A percentile compares a stretch with the other conserved stretches of the same genome.
phyloP scores from a whole-genome alignment of 805 yeast species.

The Candida alai region DNA sequence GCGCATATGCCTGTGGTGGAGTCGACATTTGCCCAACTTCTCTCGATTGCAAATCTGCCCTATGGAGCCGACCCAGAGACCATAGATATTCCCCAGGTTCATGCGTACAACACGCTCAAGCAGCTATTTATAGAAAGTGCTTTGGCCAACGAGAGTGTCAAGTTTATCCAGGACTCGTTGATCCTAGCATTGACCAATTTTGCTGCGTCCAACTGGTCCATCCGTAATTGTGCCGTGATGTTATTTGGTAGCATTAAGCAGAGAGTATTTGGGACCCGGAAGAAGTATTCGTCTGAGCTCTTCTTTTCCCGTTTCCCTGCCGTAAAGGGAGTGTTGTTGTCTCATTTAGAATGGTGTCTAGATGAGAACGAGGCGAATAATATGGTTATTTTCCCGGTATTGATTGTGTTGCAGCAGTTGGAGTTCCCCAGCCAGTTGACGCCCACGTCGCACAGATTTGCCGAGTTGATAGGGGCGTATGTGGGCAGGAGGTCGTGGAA shows the following conservation, averaged over 20 bases:
- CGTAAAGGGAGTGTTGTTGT: slow-evolving; percentile 47
- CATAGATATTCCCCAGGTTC: slow-evolving; percentile 85
- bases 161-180: slow-evolving; percentile 55
- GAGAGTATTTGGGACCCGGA: slow-evolving; percentile 64
- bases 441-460: background rate
- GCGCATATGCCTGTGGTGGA: background rate
- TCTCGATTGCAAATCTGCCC: slow-evolving; percentile 52
- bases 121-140: slow-evolving; percentile 70
- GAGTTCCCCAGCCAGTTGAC: slow-evolving; percentile 39
- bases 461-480: slow-evolving; percentile 16
- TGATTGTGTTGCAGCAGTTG: slow-evolving; percentile 67
- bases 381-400: slow-evolving; percentile 65
- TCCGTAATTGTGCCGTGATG: slow-evolving; percentile 92
- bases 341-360: slow-evolving; percentile 33
- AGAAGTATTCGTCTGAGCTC: slow-evolving; percentile 52
- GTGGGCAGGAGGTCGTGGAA: slow-evolving; percentile 67
- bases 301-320: slow-evolving; percentile 68
- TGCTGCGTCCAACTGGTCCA: slow-evolving; percentile 71
- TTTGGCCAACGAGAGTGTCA: slow-evolving; percentile 50
- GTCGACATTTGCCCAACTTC: slow-evolving; percentile 47
- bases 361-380: slow-evolving; percentile 19
- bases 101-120: slow-evolving; percentile 83
- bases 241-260: slow-evolving; percentile 80
- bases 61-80: slow-evolving; percentile 42
- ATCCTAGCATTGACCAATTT: slow-evolving; percentile 60